Base-by-base conservation (phyloP, 2,329 filamentous ascomycete genomes). In the Metarhizium anisopliae region DNA sequence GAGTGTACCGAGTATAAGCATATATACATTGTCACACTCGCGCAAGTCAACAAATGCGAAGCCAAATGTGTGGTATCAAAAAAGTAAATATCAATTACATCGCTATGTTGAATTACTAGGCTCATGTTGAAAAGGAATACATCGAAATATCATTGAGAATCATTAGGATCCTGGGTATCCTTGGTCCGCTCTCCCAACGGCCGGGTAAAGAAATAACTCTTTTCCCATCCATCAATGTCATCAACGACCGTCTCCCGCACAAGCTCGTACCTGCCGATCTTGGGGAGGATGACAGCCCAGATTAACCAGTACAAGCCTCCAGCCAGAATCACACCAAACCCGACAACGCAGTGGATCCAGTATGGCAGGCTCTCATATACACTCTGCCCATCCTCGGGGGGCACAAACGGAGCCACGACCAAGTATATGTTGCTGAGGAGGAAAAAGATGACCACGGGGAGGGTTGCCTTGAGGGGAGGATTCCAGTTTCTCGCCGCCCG, bases 211-310 rank as follows among this genome's bases (percentile, higher is more conserved):
- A 85, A 84, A 2, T 79, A 73, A 54, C 72, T 81, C 36, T 79
- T 72, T 61, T 83, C 82, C 84, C 84, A 86, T 2, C 84, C 83
- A 64, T 86, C 83, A 47, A 80, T 74, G 0, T 75, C 74, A 58
- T 83, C 79, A 7, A 85, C 67, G 2, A 76, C 66, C 0, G 71
- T 74, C 67, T 84, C 78, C 55, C 78, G 75, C 2, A 82, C 74
- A 10, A 87, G 72, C 61, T 80, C 74, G 62, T 87, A 83, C 0
- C 64, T 63, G 14, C 79, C 79, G 36, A 82, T 58, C 62, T 71
- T 74, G 54, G 80, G 80, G 40, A 82, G 59, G 4, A 82, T 61
- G 42, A 75, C 63, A 4, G 78, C 76, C 80, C 80, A 83, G 6
- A 82, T 47, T 5, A 81, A 58, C 79, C 80, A 83, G 66, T 82